Conservation (phyloP, 768 basidiomycete genomes). For the Asterophora lycoperdoides region DNA sequence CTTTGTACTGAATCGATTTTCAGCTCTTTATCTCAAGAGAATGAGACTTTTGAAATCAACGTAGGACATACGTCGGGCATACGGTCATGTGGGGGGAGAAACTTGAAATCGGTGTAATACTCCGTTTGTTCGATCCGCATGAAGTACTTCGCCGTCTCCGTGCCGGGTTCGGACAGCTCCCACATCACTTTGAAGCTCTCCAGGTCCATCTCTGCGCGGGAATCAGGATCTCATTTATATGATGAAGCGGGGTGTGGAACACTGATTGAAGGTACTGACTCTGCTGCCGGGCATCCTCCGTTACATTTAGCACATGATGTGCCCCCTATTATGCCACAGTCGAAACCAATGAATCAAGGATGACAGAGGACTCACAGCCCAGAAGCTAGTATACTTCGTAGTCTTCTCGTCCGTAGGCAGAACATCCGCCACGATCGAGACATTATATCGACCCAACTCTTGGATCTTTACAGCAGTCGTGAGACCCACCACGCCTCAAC, state of each 20-base stretch:
- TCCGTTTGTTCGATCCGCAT: conserved; percentile 60
- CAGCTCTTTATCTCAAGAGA: not conserved
- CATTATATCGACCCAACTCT: conserved; percentile 54
- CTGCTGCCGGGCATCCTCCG: conserved; percentile 48
- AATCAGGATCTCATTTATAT: conserved; percentile 1
- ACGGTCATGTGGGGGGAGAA: conserved; percentile 39
- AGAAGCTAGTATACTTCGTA: conserved; percentile 75
- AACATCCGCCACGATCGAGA: conserved; percentile 66
- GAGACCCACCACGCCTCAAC: conserved; percentile 69
- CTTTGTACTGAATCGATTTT: conserved; percentile 29
- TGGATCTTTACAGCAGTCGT: conserved; percentile 72
- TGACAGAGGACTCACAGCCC: conserved; percentile 56
- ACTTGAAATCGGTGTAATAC: conserved; percentile 42
- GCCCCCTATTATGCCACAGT: conserved; percentile 71
- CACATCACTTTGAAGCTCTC: conserved; percentile 77
- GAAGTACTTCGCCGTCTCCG: conserved; percentile 56
- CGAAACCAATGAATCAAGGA: not conserved
- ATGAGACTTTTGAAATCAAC: not conserved
- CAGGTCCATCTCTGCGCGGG: conserved; percentile 52
- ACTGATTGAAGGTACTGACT: conserved; percentile 32
- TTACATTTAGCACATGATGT: conserved; percentile 65
- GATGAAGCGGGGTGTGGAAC: not conserved
- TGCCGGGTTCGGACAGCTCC: conserved; percentile 60
- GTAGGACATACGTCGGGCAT: conserved; percentile 47
- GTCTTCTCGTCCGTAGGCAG: conserved; percentile 70